Conservation (phyloP, 305 asterid species). For the Fraxinus velutina region DNA sequence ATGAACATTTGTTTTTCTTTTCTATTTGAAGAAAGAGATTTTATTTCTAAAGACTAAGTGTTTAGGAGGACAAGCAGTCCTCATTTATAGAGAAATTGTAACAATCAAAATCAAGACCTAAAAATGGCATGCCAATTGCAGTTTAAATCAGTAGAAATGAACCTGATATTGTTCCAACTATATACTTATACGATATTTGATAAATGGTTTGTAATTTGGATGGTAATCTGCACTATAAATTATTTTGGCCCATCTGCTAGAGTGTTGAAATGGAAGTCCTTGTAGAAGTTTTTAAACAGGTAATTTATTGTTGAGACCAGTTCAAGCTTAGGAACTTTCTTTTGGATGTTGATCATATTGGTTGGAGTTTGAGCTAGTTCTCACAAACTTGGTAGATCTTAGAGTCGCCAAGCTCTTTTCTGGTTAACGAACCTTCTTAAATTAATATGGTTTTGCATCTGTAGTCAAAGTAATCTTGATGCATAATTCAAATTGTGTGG, state of each 20-base stretch:
- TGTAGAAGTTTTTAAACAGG: not conserved
- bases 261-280: not conserved
- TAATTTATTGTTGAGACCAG: not conserved
- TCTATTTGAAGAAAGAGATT: not conserved
- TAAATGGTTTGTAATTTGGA: not conserved
- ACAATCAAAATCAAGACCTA: not conserved
- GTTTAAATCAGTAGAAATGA: not conserved
- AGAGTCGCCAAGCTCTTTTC: not conserved
- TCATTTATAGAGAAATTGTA: not conserved
- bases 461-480: not conserved
- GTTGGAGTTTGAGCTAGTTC: not conserved
- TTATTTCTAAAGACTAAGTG: not conserved
- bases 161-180: not conserved
- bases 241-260: not conserved
- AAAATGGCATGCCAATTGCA: not conserved
- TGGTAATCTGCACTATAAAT: not conserved
- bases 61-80: not conserved
- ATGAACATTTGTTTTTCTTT: not conserved
- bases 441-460: not conserved
- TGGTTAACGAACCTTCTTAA: not conserved
- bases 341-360: not conserved
- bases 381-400: not conserved
- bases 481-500: not conserved
- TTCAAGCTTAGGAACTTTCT: not conserved
- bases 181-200: not conserved